phyloP scores from a whole-genome alignment of 139 green algal species.

The Nannochloris sp. region DNA sequence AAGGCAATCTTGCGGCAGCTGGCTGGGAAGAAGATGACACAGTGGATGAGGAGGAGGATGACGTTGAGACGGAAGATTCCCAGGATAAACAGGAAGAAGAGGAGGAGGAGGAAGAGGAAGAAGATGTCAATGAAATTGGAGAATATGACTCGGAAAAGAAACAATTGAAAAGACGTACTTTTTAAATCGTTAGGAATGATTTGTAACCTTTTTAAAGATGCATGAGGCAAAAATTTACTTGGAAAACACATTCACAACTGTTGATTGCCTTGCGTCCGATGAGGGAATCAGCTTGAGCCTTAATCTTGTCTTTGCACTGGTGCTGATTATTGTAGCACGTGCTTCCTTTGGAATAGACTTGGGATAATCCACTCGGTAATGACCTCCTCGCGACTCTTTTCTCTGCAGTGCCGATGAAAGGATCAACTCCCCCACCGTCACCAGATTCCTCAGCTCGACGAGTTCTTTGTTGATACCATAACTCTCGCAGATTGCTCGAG shows the following conservation, averaged over 20 bases:
- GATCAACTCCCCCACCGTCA: constrained; percentile 73
- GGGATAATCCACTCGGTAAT: constrained; percentile 72
- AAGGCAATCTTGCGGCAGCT: not conserved
- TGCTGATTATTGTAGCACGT: constrained; percentile 46
- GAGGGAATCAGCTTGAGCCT: not conserved
- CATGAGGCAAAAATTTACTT: not conserved
- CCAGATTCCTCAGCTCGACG: constrained; percentile 84
- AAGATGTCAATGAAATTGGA: constrained; percentile 1
- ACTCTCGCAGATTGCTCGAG: constrained; percentile 34
- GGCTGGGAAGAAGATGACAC: not conserved
- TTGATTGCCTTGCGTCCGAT: no score
- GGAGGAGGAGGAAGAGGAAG: not conserved
- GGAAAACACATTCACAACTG: no score
- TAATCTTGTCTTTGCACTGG: constrained; percentile 14
- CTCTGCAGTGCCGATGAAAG: constrained; percentile 70
- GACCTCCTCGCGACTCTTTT: constrained; percentile 70
- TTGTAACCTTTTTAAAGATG: not conserved
- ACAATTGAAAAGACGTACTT: not conserved
- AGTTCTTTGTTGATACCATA: constrained; percentile 53
- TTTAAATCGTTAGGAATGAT: no score
- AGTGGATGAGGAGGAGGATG: not conserved
- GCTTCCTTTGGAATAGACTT: constrained; percentile 8
- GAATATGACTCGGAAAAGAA: not conserved
- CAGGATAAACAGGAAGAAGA: not conserved
- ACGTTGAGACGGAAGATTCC: not conserved